A percentile compares a stretch with the other conserved stretches of the same genome.
These are phyloP conservation scores for Sextonia rubra DNA, from an alignment of 164 flowering plant species.

Conservation along the genomic window DNA sequence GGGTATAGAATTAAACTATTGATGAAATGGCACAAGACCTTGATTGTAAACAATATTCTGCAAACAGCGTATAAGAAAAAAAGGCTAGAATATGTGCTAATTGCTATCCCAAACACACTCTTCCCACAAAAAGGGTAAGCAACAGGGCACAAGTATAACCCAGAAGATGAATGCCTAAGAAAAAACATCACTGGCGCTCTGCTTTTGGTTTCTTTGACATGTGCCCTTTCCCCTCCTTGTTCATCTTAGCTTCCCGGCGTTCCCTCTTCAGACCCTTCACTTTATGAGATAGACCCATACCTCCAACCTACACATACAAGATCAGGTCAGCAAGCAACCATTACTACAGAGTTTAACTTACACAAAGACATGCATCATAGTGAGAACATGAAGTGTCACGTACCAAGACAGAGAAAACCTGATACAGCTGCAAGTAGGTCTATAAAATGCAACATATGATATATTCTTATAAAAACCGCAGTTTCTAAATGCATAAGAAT, in stretches of 20 bases:
- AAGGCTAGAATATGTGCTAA: too few species aligned
- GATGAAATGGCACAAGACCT: too few species aligned
- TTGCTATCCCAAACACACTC: neutral
- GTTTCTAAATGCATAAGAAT: too few species aligned
- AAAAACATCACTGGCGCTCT: constrained; percentile 11
- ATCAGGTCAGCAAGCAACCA: neutral
- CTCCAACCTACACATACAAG: constrained; percentile 45
- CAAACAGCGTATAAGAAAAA: too few species aligned
- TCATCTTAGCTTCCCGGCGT: constrained; percentile 68
- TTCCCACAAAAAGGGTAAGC: neutral
- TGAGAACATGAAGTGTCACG: neutral
- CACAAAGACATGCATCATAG: too few species aligned
- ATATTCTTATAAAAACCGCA: too few species aligned
- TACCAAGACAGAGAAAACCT: neutral
- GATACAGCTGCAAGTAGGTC: neutral
- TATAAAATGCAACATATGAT: too few species aligned
- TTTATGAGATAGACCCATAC: constrained; percentile 39
- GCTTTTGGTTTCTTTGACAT: constrained; percentile 48
- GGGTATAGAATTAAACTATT: too few species aligned
- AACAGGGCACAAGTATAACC: neutral
- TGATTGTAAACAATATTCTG: too few species aligned
- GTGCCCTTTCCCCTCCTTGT: constrained; percentile 21
- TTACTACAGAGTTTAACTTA: too few species aligned
- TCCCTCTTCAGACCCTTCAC: constrained; percentile 82
- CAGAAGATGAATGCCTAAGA: neutral